Evolutionary conservation across 1,284 basidiomycete genomes (phyloP), one percentile per base, ranked within the genome.

Genomic region (Cutaneotrichosporon daszewskae): DNA sequence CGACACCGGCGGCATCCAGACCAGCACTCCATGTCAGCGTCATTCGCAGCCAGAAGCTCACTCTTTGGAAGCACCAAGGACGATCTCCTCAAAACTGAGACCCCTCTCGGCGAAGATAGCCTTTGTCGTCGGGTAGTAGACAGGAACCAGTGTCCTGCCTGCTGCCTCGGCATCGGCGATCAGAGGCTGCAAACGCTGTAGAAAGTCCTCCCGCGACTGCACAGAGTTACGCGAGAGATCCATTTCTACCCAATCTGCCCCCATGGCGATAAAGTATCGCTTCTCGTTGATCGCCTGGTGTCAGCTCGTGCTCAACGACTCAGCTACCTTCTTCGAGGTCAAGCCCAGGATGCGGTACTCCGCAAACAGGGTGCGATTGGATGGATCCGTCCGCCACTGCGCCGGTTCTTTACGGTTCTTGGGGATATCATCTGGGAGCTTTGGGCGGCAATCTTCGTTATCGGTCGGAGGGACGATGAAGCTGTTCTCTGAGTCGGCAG

Each of bases 401-500:
- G 39, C 6, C 34, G 39, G 4, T 41, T 31, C 39, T 41, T 41
- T 32, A 41, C 28, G 6, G 28, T 14, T 49, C n/a, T 61, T 19
- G 5, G 14, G 20, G 11, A 37, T 17, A 38, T 58, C n/a, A n/a
- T n/a, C n/a, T n/a, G n/a, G 58, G 8, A 58, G 16, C 11, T 36
- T 29, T 3, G 64, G 64, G 25, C 49, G 45, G 37, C 46, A 64
- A 3, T 45, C 41, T 13, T 40, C 35, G 16, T 43, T 42, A 8
- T 43, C 40, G 3, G 36, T 37, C 22, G 58, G 47, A 12, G 66
- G 66, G n/a, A 67, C 16, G 1, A 14, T 14, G 37, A 67, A 68
- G 33, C 58, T 62, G 39, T 66, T 62, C 40, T 62, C 41, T 9
- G 47, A 51, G 47, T 66, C 65, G 7, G 61, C 64, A 20, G 52